Evolutionary conservation across 169 alveolate genomes (phyloP).

Genomic region (Plasmodium reichenowi): DNA sequence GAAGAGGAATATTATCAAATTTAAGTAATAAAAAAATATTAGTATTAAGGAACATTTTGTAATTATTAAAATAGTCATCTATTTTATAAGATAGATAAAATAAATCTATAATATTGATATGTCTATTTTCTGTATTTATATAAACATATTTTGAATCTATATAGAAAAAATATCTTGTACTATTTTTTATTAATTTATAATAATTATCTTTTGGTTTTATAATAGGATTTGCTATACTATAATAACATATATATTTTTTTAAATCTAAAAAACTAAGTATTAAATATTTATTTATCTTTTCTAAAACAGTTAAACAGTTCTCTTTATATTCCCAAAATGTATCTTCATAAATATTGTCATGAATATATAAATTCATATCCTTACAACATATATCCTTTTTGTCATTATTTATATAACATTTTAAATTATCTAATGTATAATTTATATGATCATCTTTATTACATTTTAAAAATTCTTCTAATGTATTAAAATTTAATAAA

Average conservation of each 20-base stretch:
- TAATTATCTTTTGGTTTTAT: conserved; percentile 26
- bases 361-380: too few species aligned
- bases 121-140: conserved; percentile 6
- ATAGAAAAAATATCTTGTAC: conserved; percentile 27
- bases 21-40: conserved; percentile 20
- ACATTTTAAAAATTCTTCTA: conserved; percentile 45
- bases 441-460: conserved; percentile 24
- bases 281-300: conserved; percentile 55
- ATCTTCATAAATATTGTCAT: conserved; percentile 27
- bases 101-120: conserved; percentile 40
- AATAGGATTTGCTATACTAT: conserved; percentile 58
- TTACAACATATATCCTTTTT: background rate
- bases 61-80: conserved; percentile 19
- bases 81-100: conserved; percentile 45
- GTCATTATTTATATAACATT: conserved; percentile 5
- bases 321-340: conserved; percentile 56
- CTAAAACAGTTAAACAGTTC: conserved; percentile 28
- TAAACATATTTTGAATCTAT: conserved; percentile 25
- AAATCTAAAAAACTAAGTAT: conserved; percentile 51
- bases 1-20: conserved; percentile 5
- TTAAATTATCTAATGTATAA: conserved; percentile 16
- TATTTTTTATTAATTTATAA: background rate
- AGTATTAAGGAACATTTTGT: conserved; percentile 30
- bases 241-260: conserved; percentile 38
- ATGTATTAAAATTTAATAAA: conserved; percentile 47